Evolutionary conservation across 345 rosid species (phyloP).

Genomic region (Hibiscus syriacus): DNA sequence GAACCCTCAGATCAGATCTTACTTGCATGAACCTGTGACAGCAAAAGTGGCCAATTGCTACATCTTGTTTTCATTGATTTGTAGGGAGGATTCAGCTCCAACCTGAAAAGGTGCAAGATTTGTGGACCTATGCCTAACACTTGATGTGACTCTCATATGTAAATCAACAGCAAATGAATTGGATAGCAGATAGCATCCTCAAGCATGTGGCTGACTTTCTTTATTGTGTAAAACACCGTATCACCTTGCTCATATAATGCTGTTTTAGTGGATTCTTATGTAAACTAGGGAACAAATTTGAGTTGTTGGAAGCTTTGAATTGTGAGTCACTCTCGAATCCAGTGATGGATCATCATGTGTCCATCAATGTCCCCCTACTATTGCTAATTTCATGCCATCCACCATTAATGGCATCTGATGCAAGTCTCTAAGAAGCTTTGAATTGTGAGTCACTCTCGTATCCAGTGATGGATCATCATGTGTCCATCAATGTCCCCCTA

Average conservation of each 20-base stretch:
- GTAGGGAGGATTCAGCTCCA: not conserved
- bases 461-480: not conserved
- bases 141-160: conserved; percentile 50
- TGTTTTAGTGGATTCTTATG: not conserved
- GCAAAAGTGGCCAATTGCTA: not conserved
- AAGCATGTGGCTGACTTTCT: not conserved
- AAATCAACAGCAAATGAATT: too few relatives aligned
- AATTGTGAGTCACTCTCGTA: not conserved
- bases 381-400: not conserved
- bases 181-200: not conserved
- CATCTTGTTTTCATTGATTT: not conserved
- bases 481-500: not conserved
- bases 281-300: not conserved
- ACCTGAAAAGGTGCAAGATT: not conserved
- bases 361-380: not conserved
- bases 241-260: not conserved
- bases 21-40: not conserved
- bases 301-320: not conserved
- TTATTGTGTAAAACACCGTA: not conserved
- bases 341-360: too few relatives aligned
- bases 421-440: too few relatives aligned
- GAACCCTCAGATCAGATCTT: not conserved
- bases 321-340: not conserved
- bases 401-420: too few relatives aligned
- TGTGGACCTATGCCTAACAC: conserved; percentile 8